Conservation (phyloP, 140 eudicot species). For the Bidens hawaiensis region DNA sequence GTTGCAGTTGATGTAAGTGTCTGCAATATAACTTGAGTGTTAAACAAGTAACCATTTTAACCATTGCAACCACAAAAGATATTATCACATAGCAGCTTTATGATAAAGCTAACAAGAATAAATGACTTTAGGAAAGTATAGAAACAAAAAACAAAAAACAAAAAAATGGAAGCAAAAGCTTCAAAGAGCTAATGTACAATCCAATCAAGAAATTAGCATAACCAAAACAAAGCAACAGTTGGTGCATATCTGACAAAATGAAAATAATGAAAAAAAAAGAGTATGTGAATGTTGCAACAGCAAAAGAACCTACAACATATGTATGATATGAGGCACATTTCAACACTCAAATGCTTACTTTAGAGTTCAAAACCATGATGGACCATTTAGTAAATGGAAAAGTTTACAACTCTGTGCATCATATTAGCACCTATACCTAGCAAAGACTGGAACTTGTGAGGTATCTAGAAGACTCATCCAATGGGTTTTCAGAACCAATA, state of each 20-base stretch:
- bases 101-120: neutral
- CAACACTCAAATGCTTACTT: neutral
- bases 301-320: neutral
- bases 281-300: neutral
- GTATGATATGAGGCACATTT: too few species aligned
- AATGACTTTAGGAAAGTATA: neutral
- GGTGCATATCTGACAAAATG: neutral
- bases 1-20: slow-evolving; percentile 73
- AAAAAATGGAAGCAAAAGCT: neutral
- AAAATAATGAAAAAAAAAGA: too few species aligned
- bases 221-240: neutral
- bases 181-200: neutral
- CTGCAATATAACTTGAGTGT: slow-evolving; percentile 25
- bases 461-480: neutral
- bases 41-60: neutral
- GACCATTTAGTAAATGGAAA: neutral
- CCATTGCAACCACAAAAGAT: neutral
- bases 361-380: neutral
- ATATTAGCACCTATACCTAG: neutral
- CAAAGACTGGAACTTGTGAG: neutral
- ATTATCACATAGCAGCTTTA: too few species aligned
- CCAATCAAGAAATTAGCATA: neutral
- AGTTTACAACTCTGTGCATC: neutral
- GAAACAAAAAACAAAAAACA: neutral
- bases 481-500: neutral